Evolutionary conservation across 2,329 filamentous ascomycete genomes (phyloP), one percentile per base, ranked within the genome.

Genomic region (Paecilomyces formosus): DNA sequence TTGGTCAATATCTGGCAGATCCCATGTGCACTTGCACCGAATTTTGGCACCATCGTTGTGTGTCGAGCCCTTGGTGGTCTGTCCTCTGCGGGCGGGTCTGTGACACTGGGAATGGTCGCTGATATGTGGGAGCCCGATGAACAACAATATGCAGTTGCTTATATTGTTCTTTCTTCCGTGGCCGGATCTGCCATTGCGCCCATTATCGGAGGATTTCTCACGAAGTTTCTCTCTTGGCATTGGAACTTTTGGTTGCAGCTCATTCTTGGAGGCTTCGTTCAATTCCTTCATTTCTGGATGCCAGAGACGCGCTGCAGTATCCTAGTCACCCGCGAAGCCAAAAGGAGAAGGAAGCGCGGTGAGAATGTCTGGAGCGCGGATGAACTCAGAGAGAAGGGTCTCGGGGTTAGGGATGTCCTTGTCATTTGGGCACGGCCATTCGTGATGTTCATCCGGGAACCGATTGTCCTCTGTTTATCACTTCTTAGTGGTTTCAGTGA

Each of bases 1-100:
- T 76, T 94, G 15, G 88, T 92, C 69, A 93, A 93, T 67, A 74
- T 92, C 55, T 93, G 84, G 82, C 87, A 90, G 64, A 71, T 91
- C 0, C 86, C 86, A 1, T 87, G 89, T 33, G 88, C 83, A 0
- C 73, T 91, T 54, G 88, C 88, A 0, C 85, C 85, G 1, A 91
- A 90, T 67, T 90, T 90, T 61, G 83, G 77, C 5, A 81, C 83
- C 2, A 78, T 92, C 58, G 74, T 92, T 60, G 83, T 86, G n/a
- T 86, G 85, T n/a, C 83, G 88, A 56, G 81, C 82, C 11, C 79
- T 90, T 0, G 83, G 83, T 51, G 85, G 85, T 59, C 72, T 87
- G 2, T 86, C 82, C 4, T 85, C 84, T 2, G 85, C 84, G 4
- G 85, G 85, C 56, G 85, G 85, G 3, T 84, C 83, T 4, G 84